Conservation (phyloP, 306 rosid genomes). For the Betula pendula region DNA sequence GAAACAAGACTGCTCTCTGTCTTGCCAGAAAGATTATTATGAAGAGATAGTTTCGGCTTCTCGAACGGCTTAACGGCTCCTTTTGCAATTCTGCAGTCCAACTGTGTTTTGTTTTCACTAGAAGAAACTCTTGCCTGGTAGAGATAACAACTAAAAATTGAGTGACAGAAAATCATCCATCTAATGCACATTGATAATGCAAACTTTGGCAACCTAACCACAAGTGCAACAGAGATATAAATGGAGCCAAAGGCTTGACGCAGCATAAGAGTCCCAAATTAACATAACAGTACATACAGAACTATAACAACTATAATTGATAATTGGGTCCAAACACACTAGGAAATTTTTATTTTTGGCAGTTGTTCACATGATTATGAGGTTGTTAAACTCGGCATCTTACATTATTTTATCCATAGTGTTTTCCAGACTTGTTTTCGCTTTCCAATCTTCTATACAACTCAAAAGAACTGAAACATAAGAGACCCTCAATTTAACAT, state of each 20-base stretch:
- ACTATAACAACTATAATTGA: background rate
- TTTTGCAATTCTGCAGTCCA: conserved; percentile 7
- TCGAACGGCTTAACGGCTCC: conserved; percentile 9
- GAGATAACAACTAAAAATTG: conserved; percentile 3
- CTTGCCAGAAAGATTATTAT: conserved; percentile 1
- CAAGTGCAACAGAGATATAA: background rate
- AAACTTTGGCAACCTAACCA: background rate
- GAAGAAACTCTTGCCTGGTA: conserved; percentile 17
- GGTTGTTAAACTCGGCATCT: background rate
- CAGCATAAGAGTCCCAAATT: background rate
- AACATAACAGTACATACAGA: background rate
- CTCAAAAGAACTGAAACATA: background rate
- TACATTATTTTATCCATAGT: background rate
- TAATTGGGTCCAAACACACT: background rate
- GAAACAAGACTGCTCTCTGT: conserved; percentile 17
- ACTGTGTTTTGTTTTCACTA: conserved; percentile 5
- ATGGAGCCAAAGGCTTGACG: background rate
- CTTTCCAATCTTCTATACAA: background rate
- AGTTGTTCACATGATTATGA: background rate
- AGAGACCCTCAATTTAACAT: conserved; percentile 1
- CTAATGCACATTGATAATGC: background rate
- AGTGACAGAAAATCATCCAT: background rate
- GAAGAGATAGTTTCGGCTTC: conserved; percentile 14
- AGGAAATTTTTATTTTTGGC: background rate
- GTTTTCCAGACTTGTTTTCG: background rate